A percentile compares a stretch with the other conserved stretches of the same genome.
These are phyloP conservation scores for Peronospora destructor DNA, from an alignment of 352 stramenopile species.

Conservation along the genomic window DNA sequence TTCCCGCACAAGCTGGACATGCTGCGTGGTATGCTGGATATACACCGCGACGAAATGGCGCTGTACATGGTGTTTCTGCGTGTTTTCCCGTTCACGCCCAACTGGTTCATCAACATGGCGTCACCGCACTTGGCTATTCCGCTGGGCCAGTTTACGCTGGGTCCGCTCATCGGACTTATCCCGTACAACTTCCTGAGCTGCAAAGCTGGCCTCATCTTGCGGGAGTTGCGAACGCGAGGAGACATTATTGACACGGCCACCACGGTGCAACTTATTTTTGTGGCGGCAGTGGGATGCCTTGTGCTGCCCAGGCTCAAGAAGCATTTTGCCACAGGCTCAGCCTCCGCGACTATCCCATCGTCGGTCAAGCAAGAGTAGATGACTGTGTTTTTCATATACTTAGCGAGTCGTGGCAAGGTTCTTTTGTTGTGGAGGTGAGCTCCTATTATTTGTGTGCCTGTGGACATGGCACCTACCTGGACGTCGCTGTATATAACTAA, in stretches of 20 bases:
- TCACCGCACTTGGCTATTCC: slow-evolving; percentile 68
- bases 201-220: slow-evolving; percentile 70
- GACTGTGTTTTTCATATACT: slow-evolving; percentile 20
- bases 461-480: too few species aligned
- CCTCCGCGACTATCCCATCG: background rate
- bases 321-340: slow-evolving; percentile 39
- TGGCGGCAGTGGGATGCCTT: slow-evolving; percentile 54
- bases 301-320: slow-evolving; percentile 57
- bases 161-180: slow-evolving; percentile 57
- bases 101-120: slow-evolving; percentile 85
- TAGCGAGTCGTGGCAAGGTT: too few species aligned
- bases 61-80: slow-evolving; percentile 82
- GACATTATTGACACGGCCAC: slow-evolving; percentile 77
- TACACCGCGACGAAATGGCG: slow-evolving; percentile 62
- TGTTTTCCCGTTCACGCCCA: slow-evolving; percentile 78
- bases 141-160: slow-evolving; percentile 50
- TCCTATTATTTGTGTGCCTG: too few species aligned
- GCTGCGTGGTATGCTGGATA: slow-evolving; percentile 51
- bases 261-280: slow-evolving; percentile 65
- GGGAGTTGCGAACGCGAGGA: slow-evolving; percentile 52
- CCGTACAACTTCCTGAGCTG: slow-evolving; percentile 84
- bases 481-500: too few species aligned
- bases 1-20: slow-evolving; percentile 45
- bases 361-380: slow-evolving; percentile 27
- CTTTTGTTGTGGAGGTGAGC: too few species aligned